phyloP scores from a whole-genome alignment of 805 yeast species.

The Teunomyces panamensis region DNA sequence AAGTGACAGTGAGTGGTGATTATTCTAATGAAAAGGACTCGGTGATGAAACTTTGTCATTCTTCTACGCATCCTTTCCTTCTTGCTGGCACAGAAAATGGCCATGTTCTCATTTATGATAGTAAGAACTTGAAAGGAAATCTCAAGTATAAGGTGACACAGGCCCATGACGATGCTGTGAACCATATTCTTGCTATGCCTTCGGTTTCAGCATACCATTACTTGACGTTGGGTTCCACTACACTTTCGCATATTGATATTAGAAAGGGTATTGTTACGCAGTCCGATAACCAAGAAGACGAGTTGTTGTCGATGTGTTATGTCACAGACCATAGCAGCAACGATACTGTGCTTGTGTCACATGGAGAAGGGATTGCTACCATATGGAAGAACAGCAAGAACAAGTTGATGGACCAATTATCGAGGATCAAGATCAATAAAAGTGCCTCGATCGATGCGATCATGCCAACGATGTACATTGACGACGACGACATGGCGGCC shows the following conservation, averaged over 20 bases:
- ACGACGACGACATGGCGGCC: constrained; percentile 42
- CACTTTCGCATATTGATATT: constrained; percentile 73
- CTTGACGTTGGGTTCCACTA: constrained; percentile 78
- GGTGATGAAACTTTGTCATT: constrained; percentile 43
- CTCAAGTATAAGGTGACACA: constrained; percentile 46
- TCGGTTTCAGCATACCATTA: constrained; percentile 75
- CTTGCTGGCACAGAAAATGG: constrained; percentile 72
- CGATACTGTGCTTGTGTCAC: constrained; percentile 71
- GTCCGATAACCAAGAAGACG: constrained; percentile 93
- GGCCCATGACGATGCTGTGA: constrained; percentile 77
- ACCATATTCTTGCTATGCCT: constrained; percentile 67
- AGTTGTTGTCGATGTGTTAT: constrained; percentile 71
- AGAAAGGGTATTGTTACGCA: constrained; percentile 63
- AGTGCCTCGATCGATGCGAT: constrained; percentile 75
- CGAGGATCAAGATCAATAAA: constrained; percentile 65
- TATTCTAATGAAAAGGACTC: constrained; percentile 25
- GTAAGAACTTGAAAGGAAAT: constrained; percentile 44
- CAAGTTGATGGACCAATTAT: constrained; percentile 70
- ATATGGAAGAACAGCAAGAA: constrained; percentile 78
- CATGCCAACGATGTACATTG: constrained; percentile 53
- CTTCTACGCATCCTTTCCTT: constrained; percentile 47
- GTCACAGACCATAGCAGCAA: constrained; percentile 55
- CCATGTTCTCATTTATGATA: constrained; percentile 58
- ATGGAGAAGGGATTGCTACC: constrained; percentile 88
- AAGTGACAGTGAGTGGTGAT: constrained; percentile 31